Evolutionary conservation across 768 basidiomycete genomes (phyloP), one percentile per base, ranked within the genome.

Genomic region (Pleurotus cornucopiae): DNA sequence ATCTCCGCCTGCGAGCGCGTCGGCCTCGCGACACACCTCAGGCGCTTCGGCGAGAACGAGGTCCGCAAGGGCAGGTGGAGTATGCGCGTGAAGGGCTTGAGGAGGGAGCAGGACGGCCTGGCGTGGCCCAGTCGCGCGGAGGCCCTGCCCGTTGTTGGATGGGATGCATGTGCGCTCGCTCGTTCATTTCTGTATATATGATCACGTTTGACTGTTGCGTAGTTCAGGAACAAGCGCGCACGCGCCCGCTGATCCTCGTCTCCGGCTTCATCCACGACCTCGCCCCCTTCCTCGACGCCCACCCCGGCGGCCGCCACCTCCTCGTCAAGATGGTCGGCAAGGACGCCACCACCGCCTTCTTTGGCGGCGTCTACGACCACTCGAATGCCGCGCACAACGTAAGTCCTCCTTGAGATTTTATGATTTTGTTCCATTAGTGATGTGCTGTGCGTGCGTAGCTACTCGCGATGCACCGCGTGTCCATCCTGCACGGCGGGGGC

Each of bases 231-330:
- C 93, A 95, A 68, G 72, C 88, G 12, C 73, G 81, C 64, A 85
- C 83, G 59, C 84, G 94, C 13, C 89, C 92, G 11, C 73, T 96
- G 23, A 81, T 96, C 55, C 85, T 92, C 62, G 76, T 97, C 57
- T 87, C 91, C 30, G 94, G 94, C 13, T 94, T 92, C 76, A 94
- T 97, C 54, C 94, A 95, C 66, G 94, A 95, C 57, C 86, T 91
- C 46, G 76, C 85, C 0, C 73, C 78, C 12, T 96, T 95, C 74
- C 80, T 89, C 56, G 88, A 93, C 43, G 91, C 95, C 59, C 94
- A 96, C 67, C 94, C 94, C 5, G 93, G 94, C 61, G 94, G 94
- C n/a, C 83, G 86, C 2, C 89, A 93, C 64, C 73, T 92, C 26
- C 72, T 97, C 57, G 81, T 84, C 61, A 89, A 89, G 69, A 79